Evolutionary conservation across 2,329 filamentous ascomycete species (phyloP).

Genomic region (Trichophyton schoenleinii): DNA sequence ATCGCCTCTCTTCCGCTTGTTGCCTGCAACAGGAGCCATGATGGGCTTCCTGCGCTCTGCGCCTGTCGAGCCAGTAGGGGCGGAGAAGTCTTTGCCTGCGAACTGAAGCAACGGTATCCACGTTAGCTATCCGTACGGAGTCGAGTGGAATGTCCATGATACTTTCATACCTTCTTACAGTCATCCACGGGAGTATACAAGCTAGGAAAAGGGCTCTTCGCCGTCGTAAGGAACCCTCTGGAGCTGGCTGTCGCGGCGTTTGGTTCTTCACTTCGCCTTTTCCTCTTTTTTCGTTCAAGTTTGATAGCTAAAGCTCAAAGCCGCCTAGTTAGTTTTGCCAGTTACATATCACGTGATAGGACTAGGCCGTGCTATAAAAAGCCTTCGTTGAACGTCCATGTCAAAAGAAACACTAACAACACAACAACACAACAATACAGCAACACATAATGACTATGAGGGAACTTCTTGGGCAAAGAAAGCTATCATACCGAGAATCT

Average conservation of each 20-base stretch:
- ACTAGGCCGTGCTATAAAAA: too few relatives aligned
- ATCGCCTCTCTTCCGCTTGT: slow-evolving; percentile 45
- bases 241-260: not conserved
- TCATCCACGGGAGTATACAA: not conserved
- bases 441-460: too few relatives aligned
- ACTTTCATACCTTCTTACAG: not conserved
- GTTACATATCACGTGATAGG: too few relatives aligned
- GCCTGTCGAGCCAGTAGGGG: not conserved
- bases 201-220: not conserved
- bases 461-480: too few relatives aligned
- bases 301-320: not conserved
- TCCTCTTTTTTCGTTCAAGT: not conserved
- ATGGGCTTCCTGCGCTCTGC: slow-evolving; percentile 14
- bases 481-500: too few relatives aligned
- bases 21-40: slow-evolving; percentile 40
- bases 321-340: too few relatives aligned
- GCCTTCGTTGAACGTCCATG: not conserved
- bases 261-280: not conserved
- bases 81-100: not conserved
- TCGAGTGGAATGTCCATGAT: not conserved
- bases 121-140: not conserved
- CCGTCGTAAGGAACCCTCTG: not conserved
- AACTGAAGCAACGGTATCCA: not conserved
- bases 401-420: not conserved
- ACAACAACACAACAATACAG: not conserved